Conservation (phyloP, 2,329 filamentous ascomycete species). For the Chaetothyriales sp. region DNA sequence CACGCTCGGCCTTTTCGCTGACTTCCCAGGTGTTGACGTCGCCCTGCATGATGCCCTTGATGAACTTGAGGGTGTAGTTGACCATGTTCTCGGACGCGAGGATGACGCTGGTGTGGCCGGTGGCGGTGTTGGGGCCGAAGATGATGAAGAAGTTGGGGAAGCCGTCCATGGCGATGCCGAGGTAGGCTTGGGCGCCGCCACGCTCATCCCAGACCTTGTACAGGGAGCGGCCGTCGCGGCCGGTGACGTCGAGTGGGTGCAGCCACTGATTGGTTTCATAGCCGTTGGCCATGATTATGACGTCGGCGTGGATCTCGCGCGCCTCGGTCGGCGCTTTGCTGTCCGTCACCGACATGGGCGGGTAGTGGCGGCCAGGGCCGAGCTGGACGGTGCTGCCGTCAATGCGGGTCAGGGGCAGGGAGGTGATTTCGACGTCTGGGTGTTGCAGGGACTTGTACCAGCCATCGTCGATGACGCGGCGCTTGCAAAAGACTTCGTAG, state of each 20-base stretch:
- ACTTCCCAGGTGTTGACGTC: conserved; percentile 33
- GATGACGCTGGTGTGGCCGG: conserved; percentile 48
- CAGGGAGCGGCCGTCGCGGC: conserved; percentile 37
- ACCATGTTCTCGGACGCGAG: conserved; percentile 49
- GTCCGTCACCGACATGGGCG: conserved; percentile 20
- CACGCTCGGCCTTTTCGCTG: conserved; percentile 34
- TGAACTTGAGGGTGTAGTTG: conserved; percentile 45
- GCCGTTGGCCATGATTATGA: conserved; percentile 49
- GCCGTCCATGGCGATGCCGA: conserved; percentile 42
- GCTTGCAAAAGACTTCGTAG: conserved; percentile 50
- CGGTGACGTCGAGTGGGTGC: conserved; percentile 40
- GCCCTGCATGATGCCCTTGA: conserved; percentile 39
- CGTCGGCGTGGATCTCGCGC: conserved; percentile 41
- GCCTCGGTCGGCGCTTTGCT: conserved; percentile 21
- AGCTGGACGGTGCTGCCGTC: conserved; percentile 37
- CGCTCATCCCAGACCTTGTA: conserved; percentile 44
- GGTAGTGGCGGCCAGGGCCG: conserved; percentile 37
- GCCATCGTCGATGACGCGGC: conserved; percentile 45
- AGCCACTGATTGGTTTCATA: conserved; percentile 45
- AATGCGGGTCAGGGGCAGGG: conserved; percentile 37
- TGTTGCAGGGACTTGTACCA: conserved; percentile 43
- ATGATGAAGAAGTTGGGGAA: conserved; percentile 55
- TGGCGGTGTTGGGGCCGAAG: conserved; percentile 47
- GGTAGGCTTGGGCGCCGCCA: conserved; percentile 50
- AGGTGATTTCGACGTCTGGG: conserved; percentile 41